Evolutionary conservation across 257 asterid species (phyloP).

Genomic region (Henckelia pumila): DNA sequence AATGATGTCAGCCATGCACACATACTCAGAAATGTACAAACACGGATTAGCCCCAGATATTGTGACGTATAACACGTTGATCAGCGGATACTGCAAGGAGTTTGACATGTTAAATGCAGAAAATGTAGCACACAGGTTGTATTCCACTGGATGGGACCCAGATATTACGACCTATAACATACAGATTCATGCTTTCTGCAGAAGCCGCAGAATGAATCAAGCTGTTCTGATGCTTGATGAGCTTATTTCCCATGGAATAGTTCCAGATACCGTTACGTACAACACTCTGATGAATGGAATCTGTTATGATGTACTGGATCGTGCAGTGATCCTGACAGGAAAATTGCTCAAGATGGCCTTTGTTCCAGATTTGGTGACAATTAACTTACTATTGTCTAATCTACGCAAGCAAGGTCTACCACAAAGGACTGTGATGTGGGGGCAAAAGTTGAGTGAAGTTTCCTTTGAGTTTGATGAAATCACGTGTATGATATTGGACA

Average conservation of each 20-base stretch:
- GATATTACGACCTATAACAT: conserved; percentile 81
- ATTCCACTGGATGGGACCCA: conserved; percentile 66
- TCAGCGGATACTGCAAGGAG: conserved; percentile 74
- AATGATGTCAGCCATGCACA: conserved; percentile 68
- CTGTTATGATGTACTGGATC: conserved; percentile 76
- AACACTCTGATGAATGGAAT: conserved; percentile 71
- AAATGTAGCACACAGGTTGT: conserved; percentile 52
- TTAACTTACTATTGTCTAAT: conserved; percentile 69
- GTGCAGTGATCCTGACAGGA: conserved; percentile 82
- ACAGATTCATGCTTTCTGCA: conserved; percentile 69
- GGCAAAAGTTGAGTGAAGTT: conserved; percentile 71
- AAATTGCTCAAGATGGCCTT: conserved; percentile 85
- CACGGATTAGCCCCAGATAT: conserved; percentile 66
- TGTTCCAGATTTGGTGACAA: conserved; percentile 74
- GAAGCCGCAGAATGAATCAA: conserved; percentile 57
- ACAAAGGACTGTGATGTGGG: conserved; percentile 79
- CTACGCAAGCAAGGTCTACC: conserved; percentile 85
- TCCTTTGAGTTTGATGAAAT: conserved; percentile 77
- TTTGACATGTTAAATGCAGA: conserved; percentile 73
- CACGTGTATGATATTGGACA: conserved; percentile 60
- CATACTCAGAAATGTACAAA: conserved; percentile 56
- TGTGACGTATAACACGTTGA: conserved; percentile 84
- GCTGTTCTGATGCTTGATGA: conserved; percentile 73
- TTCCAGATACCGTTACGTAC: conserved; percentile 84
- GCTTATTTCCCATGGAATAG: conserved; percentile 69